Percentiles rank a stretch among this genome's conserved stretches.
These are phyloP conservation scores for Ceratocystis colombiana DNA, from an alignment of 2,329 filamentous ascomycete species.

Conservation along the genomic window DNA sequence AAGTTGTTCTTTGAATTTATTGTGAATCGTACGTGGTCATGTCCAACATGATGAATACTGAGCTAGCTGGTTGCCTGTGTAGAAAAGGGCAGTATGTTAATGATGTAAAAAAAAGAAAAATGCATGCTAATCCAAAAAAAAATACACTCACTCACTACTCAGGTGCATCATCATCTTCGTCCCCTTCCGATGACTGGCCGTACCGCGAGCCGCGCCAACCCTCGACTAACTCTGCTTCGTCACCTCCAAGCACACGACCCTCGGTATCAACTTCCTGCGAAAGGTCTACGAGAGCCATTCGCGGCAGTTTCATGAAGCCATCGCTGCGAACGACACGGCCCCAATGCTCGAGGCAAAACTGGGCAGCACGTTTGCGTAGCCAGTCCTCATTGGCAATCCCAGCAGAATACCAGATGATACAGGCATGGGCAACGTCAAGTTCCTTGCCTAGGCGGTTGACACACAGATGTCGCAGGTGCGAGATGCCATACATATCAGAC, in stretches of 20 bases:
- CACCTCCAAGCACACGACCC: conserved; percentile 78
- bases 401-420: conserved; percentile 91
- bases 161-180: conserved; percentile 44
- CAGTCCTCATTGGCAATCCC: conserved; percentile 85
- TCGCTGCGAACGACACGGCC: conserved; percentile 82
- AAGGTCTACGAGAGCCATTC: conserved; percentile 73
- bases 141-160: conserved; percentile 38
- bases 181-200: conserved; percentile 38
- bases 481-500: conserved; percentile 97
- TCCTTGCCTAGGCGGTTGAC: conserved; percentile 84
- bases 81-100: neutral
- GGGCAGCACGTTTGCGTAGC: conserved; percentile 78
- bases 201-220: conserved; percentile 40
- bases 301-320: conserved; percentile 72
- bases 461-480: conserved; percentile 79
- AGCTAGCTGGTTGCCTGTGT: neutral
- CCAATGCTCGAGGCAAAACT: conserved; percentile 89
- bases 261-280: conserved; percentile 90
- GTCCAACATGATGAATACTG: neutral
- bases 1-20: neutral
- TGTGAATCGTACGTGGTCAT: neutral
- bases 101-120: neutral
- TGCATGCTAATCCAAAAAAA: neutral
- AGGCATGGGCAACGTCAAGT: conserved; percentile 87
- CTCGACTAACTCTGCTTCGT: conserved; percentile 58